Percentiles rank a stretch among this genome's conserved stretches.
phyloP scores from a whole-genome alignment of 352 stramenopile species.

The Pythium dissimile region DNA sequence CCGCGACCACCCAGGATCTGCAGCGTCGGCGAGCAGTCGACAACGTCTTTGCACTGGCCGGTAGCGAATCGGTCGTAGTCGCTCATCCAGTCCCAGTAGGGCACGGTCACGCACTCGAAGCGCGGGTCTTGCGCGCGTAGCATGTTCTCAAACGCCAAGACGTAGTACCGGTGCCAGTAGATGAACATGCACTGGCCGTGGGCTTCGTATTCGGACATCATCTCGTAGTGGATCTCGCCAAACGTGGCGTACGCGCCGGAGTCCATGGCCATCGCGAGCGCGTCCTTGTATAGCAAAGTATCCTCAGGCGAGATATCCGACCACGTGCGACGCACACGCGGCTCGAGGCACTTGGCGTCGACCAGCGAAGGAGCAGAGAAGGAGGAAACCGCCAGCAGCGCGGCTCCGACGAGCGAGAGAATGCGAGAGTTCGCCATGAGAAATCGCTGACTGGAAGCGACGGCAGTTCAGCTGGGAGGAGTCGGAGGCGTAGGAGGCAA shows the following conservation, averaged over 20 bases:
- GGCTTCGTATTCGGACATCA: constrained; percentile 26
- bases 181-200: constrained; percentile 71
- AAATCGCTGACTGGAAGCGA: too few species aligned
- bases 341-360: not conserved
- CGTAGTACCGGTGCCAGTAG: constrained; percentile 76
- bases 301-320: constrained; percentile 15
- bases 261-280: constrained; percentile 31
- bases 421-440: too few species aligned
- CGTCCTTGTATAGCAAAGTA: constrained; percentile 27
- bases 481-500: too few species aligned
- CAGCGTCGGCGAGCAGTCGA: constrained; percentile 43
- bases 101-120: constrained; percentile 71
- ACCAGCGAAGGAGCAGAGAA: too few species aligned
- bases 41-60: constrained; percentile 39
- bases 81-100: constrained; percentile 77
- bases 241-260: constrained; percentile 29
- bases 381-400: too few species aligned
- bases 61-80: constrained; percentile 36
- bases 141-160: constrained; percentile 82
- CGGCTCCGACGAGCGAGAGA: too few species aligned
- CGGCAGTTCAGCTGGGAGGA: too few species aligned
- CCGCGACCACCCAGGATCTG: constrained; percentile 34
- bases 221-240: constrained; percentile 29
- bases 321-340: constrained; percentile 17
- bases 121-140: constrained; percentile 44